Base-by-base conservation (phyloP, 805 yeast genomes). In the Grigorovia humatica region DNA sequence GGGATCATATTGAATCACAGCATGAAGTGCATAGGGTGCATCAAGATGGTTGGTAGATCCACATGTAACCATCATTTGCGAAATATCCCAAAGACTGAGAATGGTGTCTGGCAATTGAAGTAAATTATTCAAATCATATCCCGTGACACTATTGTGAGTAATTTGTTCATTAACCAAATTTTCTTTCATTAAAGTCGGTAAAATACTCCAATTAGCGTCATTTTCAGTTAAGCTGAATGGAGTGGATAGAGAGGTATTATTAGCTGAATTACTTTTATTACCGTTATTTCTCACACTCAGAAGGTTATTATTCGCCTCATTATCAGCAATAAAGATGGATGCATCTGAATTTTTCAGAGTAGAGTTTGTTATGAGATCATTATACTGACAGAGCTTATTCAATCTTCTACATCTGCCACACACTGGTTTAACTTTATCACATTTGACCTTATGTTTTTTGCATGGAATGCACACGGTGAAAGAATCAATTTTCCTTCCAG, bases 371-470 rank as follows among this genome's bases (percentile, higher is more conserved):
- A 44, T 29, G 7, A 35, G 29, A 13, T 30, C 38, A 19, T 55
- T 57, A 29, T 60, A 60, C 7, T 45, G 35, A 44, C 64, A 60
- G 15, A 48, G 38, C 17, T 43, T 48, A 7, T 41, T 19, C 11
- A 49, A 46, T n/a, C 50, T 52, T 20, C 27, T 44, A 41, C 64
- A 60, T 43, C 58, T 46, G 7, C 52, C 43, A 52, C 64, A 60
- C 20, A 18, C 18, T 7, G 64, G 64, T 32, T 60, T 47, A 12
- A 17, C 32, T 51, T 58, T 60, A 43, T 58, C 62, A 51, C 64
- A 61, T 51, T 56, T 59, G 1, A 53, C 27, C 43, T 60, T 60
- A 19, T 55, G 52, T 9, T 42, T 48, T 18, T 47, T 56, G 43
- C 63, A 60, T 12, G 48, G 41, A 8, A 55, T 32, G 46, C 63